Base-by-base conservation (phyloP, 2,329 filamentous ascomycete genomes). In the Sporothrix schenckii region DNA sequence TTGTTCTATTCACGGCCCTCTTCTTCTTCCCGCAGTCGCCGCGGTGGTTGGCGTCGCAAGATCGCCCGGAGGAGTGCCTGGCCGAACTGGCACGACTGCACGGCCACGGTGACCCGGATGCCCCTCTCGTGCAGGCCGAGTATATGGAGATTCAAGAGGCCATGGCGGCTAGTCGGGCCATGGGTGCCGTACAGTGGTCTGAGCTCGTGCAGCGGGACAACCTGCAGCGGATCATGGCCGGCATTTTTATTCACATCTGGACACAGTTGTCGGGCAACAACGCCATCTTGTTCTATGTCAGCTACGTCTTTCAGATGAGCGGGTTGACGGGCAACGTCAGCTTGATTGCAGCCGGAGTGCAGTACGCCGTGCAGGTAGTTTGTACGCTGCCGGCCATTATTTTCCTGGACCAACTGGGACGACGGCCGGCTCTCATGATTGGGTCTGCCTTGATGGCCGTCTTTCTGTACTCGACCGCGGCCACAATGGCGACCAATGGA, bases 191-290 rank as follows among this genome's bases (percentile, higher is more conserved):
- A 24, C 87, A 87, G 10, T 92, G 91, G 77, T 74, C 89, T 1
- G 91, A 94, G 76, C 85, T 95, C 0, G 86, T 95, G 80, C 86
- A 85, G 74, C 91, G 91, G 1, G 82, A 82, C n/a, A 92, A 92
- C 88, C 83, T 92, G 77, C 90, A 92, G 80, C 86, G 91, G 41
- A 91, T 89, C 10, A 82, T 89, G 74, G 89, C 92, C 73, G 91
- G 89, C 72, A 76, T 92, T 54, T 92, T 91, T 77, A 90, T 85
- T 0, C 91, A 93, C 79, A 89, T 93, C 75, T 91, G 91, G 91
- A 88, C 86, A 13, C 91, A 93, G 77, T 80, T 93, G 63, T 92
- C 89, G 0, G 91, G 91, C 21, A 92, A 92, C 90, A 92, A 92
- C 75, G 89, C 87, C 50, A 90, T 88, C 90, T 83, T 89, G 87